Percentiles rank a stretch among this genome's conserved stretches.
Conservation (phyloP, 805 yeast genomes). For the Hanseniaspora meyeri region DNA sequence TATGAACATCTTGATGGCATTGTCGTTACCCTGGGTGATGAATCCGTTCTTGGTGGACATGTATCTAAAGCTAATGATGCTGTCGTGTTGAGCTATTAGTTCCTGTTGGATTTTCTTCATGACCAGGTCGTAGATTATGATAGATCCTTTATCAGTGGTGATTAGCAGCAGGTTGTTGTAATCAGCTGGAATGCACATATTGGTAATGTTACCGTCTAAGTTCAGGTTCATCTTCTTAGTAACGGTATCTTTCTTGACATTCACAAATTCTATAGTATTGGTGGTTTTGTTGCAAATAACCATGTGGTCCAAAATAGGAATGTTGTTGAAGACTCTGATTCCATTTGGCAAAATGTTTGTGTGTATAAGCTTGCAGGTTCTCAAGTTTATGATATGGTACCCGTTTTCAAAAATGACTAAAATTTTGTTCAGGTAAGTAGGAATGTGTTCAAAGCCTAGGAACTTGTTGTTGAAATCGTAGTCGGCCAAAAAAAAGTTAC, state of each 20-base stretch:
- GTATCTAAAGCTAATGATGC: slow-evolving; percentile 61
- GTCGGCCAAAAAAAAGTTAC: background rate
- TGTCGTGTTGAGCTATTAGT: slow-evolving; percentile 76
- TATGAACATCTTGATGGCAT: slow-evolving; percentile 74
- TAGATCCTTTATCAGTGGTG: slow-evolving; percentile 8
- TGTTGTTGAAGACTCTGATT: slow-evolving; percentile 46
- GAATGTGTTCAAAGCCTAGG: slow-evolving; percentile 45
- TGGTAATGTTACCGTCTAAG: slow-evolving; percentile 32
- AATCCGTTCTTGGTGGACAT: slow-evolving; percentile 85
- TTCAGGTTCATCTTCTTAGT: slow-evolving; percentile 47
- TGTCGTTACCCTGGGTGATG: slow-evolving; percentile 84
- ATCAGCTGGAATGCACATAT: slow-evolving; percentile 7
- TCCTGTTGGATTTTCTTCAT: slow-evolving; percentile 13
- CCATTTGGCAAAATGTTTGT: slow-evolving; percentile 41
- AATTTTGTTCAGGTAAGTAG: slow-evolving; percentile 84
- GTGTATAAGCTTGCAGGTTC: slow-evolving; percentile 46
- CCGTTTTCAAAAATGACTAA: slow-evolving; percentile 64
- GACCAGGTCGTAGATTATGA: slow-evolving; percentile 5
- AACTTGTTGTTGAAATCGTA: slow-evolving; percentile 23
- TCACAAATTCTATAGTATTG: slow-evolving; percentile 46
- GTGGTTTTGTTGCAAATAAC: slow-evolving; percentile 62
- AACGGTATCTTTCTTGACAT: slow-evolving; percentile 31
- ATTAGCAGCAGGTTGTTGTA: slow-evolving; percentile 7
- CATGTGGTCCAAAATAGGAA: slow-evolving; percentile 76
- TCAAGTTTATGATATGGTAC: slow-evolving; percentile 55